phyloP scores from a whole-genome alignment of 2,329 filamentous ascomycete species.

The Ophiostoma fasciatum region DNA sequence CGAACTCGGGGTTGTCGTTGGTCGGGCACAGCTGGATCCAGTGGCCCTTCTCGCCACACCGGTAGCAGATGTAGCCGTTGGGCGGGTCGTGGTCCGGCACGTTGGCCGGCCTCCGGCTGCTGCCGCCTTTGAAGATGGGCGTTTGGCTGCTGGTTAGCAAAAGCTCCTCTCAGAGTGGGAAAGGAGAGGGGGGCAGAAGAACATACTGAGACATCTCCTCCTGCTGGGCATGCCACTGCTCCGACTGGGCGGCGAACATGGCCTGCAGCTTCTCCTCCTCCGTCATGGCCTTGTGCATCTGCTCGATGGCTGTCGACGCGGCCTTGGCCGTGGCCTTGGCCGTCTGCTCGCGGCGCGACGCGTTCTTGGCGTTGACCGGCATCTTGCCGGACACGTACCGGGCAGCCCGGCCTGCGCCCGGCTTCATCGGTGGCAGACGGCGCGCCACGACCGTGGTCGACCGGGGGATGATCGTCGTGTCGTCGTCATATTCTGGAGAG shows the following conservation, averaged over 20 bases:
- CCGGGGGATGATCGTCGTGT: constrained; percentile 91
- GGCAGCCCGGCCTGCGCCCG: constrained; percentile 78
- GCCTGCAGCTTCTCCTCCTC: constrained; percentile 90
- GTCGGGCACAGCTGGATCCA: constrained; percentile 98
- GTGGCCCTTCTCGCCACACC: constrained; percentile 94
- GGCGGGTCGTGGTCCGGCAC: constrained; percentile 89
- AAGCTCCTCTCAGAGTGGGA: constrained; percentile 1
- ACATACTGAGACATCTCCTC: constrained; percentile 75
- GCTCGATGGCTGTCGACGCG: constrained; percentile 40
- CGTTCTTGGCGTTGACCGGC: constrained; percentile 75
- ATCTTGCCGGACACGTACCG: constrained; percentile 95
- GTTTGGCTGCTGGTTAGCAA: constrained; percentile 35
- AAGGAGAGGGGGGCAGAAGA: not conserved
- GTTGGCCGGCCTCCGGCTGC: constrained; percentile 50
- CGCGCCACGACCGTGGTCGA: constrained; percentile 88
- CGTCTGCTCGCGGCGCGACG: constrained; percentile 48
- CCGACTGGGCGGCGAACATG: constrained; percentile 78
- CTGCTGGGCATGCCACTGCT: constrained; percentile 87
- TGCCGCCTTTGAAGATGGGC: constrained; percentile 42
- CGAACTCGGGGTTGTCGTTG: constrained; percentile 95
- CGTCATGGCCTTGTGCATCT: constrained; percentile 67
- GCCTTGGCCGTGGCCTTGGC: constrained; percentile 45
- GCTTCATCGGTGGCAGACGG: constrained; percentile 67
- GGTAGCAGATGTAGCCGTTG: constrained; percentile 88
- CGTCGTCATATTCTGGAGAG: constrained; percentile 77